phyloP scores from a whole-genome alignment of 805 yeast species.

The Nadsonia fulvescens region DNA sequence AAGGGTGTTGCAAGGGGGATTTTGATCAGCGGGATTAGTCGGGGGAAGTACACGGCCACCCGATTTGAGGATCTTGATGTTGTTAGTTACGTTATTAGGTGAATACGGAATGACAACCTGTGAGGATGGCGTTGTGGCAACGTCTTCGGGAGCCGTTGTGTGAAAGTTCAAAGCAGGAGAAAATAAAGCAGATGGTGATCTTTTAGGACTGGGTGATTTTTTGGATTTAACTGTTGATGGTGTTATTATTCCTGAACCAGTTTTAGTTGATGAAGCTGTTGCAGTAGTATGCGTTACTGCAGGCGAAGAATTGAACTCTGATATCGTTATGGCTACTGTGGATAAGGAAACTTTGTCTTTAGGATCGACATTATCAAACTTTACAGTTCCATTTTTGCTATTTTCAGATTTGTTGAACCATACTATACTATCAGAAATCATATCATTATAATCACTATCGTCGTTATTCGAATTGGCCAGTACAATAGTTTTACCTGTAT shows the following conservation, averaged over 20 bases:
- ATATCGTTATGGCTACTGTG: no score
- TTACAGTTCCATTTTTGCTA: no score
- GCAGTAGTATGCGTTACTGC: slow-evolving; percentile 2
- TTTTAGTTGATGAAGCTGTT: slow-evolving; percentile 4
- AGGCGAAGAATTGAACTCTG: no score
- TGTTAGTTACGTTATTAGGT: slow-evolving; percentile 15
- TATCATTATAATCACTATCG: no score
- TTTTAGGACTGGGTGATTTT: slow-evolving; percentile 2
- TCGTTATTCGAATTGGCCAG: no score
- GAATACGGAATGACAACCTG: slow-evolving; percentile 17
- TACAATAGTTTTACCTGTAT: no score
- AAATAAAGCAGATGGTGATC: slow-evolving; percentile 4
- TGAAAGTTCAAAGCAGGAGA: slow-evolving; percentile 5
- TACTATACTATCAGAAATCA: no score
- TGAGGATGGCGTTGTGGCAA: no score
- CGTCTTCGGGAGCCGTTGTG: slow-evolving; percentile 6
- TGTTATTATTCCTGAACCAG: slow-evolving; percentile 1
- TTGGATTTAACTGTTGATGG: slow-evolving; percentile 3
- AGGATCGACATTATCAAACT: no score
- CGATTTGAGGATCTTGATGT: slow-evolving; percentile 20
- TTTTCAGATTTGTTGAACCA: no score
- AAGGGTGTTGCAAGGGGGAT: slow-evolving; percentile 94
- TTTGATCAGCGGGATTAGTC: slow-evolving; percentile 97
- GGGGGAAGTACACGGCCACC: slow-evolving; percentile 26
- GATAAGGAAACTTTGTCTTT: no score